These are phyloP conservation scores for Micractinium conductrix DNA, from an alignment of 139 green algal species.

Conservation along the genomic window DNA sequence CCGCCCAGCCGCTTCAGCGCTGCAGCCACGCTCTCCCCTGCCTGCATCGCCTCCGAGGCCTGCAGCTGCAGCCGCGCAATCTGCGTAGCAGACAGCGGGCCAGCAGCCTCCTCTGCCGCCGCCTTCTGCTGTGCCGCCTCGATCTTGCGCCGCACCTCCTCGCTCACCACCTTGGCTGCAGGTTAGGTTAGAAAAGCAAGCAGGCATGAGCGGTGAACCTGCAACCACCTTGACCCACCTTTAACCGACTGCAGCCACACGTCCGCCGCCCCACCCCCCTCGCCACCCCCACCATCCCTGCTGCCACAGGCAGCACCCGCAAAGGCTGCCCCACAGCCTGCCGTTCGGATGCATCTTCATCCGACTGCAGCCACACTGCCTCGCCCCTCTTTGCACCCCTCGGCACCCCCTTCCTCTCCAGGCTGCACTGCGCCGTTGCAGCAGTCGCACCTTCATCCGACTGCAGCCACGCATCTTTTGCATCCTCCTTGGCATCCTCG, in stretches of 20 bases:
- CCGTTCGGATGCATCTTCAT: too few relatives aligned
- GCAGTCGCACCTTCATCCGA: slow-evolving; percentile 53
- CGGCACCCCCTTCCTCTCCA: neutral
- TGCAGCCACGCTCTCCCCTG: slow-evolving; percentile 65
- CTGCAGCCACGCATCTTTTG: slow-evolving; percentile 68
- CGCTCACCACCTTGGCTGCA: slow-evolving; percentile 61
- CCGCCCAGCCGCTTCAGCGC: slow-evolving; percentile 73
- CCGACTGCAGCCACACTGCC: neutral
- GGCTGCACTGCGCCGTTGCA: neutral
- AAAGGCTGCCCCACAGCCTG: too few relatives aligned
- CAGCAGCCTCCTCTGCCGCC: slow-evolving; percentile 35
- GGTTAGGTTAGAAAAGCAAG: neutral
- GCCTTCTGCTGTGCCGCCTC: slow-evolving; percentile 36
- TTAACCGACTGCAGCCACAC: neutral
- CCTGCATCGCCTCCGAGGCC: slow-evolving; percentile 59
- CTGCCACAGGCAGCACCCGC: neutral
- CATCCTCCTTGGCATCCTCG: slow-evolving; percentile 59
- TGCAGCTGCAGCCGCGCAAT: slow-evolving; percentile 61
- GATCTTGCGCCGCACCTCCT: slow-evolving; percentile 48
- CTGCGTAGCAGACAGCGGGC: slow-evolving; percentile 60
- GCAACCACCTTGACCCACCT: neutral
- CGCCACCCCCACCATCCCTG: neutral
- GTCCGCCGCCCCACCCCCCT: too few relatives aligned
- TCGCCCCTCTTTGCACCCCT: neutral
- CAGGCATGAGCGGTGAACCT: neutral